Evolutionary conservation across 1,139 yeast genomes (phyloP).

Genomic region (Yamadazyma mexicana): DNA sequence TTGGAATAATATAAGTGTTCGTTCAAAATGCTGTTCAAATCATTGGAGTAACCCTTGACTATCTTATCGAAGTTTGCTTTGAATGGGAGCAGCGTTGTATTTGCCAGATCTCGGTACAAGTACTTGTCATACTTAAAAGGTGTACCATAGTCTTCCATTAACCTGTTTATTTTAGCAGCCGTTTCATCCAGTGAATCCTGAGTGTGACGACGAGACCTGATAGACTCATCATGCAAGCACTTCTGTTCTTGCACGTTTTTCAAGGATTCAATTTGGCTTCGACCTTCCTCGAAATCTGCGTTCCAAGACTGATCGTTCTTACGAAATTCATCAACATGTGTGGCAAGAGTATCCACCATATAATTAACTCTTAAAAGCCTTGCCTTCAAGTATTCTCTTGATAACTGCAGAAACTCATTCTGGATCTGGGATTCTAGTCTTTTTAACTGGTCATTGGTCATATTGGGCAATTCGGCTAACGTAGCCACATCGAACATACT

Average conservation of each 20-base stretch:
- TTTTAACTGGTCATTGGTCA: slow-evolving; percentile 30
- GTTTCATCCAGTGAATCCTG: not conserved
- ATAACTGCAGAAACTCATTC: slow-evolving; percentile 30
- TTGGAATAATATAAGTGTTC: slow-evolving; percentile 33
- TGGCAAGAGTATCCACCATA: slow-evolving; percentile 26
- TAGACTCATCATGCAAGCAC: slow-evolving; percentile 11
- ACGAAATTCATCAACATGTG: slow-evolving; percentile 27
- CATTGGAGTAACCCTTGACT: slow-evolving; percentile 14
- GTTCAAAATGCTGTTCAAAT: slow-evolving; percentile 25
- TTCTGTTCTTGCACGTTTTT: slow-evolving; percentile 35
- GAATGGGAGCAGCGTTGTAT: slow-evolving; percentile 4
- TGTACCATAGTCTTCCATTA: slow-evolving; percentile 30
- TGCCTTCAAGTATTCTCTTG: slow-evolving; percentile 30
- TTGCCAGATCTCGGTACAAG: slow-evolving; percentile 11
- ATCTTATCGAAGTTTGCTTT: slow-evolving; percentile 3
- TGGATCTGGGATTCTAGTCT: slow-evolving; percentile 30
- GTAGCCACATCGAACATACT: slow-evolving; percentile 7
- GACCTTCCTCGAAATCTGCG: slow-evolving; percentile 31
- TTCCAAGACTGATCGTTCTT: slow-evolving; percentile 39
- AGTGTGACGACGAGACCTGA: slow-evolving; percentile 23
- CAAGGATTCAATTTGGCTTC: slow-evolving; percentile 34
- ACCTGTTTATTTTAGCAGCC: slow-evolving; percentile 16
- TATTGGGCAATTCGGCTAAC: slow-evolving; percentile 15
- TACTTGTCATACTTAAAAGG: slow-evolving; percentile 36
- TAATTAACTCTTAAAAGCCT: slow-evolving; percentile 33